These are phyloP conservation scores for Solanum tarapatanum DNA, from an alignment of 257 asterid species.

Conservation along the genomic window DNA sequence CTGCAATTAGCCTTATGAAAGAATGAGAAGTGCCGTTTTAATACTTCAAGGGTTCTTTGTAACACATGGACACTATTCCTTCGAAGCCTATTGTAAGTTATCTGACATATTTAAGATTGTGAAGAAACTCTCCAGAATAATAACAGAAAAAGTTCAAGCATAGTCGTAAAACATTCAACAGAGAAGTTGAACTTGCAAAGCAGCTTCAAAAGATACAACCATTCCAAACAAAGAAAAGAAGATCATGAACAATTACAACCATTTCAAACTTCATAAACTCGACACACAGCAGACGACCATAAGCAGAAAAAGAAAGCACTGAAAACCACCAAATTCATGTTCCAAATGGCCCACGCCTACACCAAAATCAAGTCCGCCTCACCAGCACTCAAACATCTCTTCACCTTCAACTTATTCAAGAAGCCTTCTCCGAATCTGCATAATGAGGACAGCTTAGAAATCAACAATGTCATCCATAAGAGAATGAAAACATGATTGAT, in stretches of 20 bases:
- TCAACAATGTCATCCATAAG: background rate
- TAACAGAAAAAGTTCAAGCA: background rate
- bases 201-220: constrained; percentile 4
- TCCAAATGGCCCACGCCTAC: constrained; percentile 9
- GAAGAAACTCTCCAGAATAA: background rate
- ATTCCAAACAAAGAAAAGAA: constrained; percentile 18
- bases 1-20: too few species aligned
- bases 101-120: background rate
- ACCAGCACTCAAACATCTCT: constrained; percentile 3
- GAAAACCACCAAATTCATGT: constrained; percentile 16
- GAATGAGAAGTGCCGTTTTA: too few species aligned
- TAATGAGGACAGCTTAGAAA: background rate
- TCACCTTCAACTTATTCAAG: constrained; percentile 20
- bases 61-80: background rate
- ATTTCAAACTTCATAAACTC: constrained; percentile 18
- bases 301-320: constrained; percentile 9
- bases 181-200: constrained; percentile 6
- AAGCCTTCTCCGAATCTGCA: constrained; percentile 48
- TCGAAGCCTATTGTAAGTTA: background rate
- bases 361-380: constrained; percentile 3
- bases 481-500: background rate
- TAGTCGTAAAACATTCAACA: background rate
- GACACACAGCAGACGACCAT: constrained; percentile 20
- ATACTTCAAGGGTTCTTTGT: too few species aligned
- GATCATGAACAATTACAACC: constrained; percentile 21